Evolutionary conservation across 768 basidiomycete genomes (phyloP).

Genomic region (Rhizopogon roseolus): DNA sequence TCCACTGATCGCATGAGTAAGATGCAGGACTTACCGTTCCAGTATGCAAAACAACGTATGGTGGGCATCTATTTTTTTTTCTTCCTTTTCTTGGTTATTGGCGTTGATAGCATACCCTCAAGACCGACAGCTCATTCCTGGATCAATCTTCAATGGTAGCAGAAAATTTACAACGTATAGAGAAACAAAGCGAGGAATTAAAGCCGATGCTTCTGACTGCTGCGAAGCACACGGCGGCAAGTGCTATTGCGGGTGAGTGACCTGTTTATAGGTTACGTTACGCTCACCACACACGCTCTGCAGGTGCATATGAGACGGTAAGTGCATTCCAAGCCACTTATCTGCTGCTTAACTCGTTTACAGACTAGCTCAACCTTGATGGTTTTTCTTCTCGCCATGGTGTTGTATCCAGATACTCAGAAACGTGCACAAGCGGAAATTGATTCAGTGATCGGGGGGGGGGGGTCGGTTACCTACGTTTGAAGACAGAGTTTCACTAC

Average conservation of each 20-base stretch:
- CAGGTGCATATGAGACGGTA: conserved; percentile 18
- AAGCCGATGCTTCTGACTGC: conserved; percentile 1
- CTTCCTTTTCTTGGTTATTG: not conserved
- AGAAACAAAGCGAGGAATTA: conserved; percentile 2
- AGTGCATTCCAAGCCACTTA: not conserved
- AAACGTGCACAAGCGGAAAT: conserved; percentile 13
- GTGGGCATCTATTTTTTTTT: not conserved
- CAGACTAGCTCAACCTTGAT: conserved; percentile 9
- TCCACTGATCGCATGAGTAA: not conserved
- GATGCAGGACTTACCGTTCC: conserved; percentile 1
- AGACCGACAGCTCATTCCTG: not conserved
- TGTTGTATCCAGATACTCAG: conserved; percentile 6
- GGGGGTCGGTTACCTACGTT: not conserved
- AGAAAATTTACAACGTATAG: conserved; percentile 11
- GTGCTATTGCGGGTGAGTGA: conserved; percentile 11
- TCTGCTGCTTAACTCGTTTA: not conserved
- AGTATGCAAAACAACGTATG: conserved; percentile 4
- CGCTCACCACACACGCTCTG: no score
- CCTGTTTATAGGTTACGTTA: not conserved
- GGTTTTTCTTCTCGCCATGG: conserved; percentile 1
- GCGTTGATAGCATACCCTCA: not conserved
- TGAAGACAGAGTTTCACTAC: not conserved
- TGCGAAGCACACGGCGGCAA: conserved; percentile 7
- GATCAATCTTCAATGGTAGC: conserved; percentile 5
- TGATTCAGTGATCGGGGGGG: conserved; percentile 2